A percentile compares a stretch with the other conserved stretches of the same genome.
phyloP scores from a whole-genome alignment of 805 yeast genomes.

The Hagleromyces aurorensis region DNA sequence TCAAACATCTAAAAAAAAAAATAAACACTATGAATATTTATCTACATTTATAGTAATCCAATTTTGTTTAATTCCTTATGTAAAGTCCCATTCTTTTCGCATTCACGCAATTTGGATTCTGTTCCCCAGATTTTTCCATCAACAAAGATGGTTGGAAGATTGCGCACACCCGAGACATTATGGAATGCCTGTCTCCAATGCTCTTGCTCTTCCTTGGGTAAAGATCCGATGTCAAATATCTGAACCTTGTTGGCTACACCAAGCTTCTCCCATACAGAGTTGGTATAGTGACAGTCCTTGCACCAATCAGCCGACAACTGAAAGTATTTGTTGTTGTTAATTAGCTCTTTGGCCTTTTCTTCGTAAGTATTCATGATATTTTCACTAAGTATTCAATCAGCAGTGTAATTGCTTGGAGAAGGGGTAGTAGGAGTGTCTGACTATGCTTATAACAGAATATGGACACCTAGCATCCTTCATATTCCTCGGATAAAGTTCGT shows the following conservation, averaged over 20 bases:
- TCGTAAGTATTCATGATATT: constrained; percentile 21
- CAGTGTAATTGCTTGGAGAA: too few species aligned
- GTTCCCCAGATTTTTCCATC: constrained; percentile 31
- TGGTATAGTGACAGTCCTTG: constrained; percentile 66
- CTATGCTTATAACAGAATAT: not conserved
- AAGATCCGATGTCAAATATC: constrained; percentile 41
- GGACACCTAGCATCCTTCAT: not conserved
- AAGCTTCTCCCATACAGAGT: constrained; percentile 45
- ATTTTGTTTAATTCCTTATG: constrained; percentile 22
- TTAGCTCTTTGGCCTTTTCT: constrained; percentile 39
- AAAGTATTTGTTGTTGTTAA: constrained; percentile 40
- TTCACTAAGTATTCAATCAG: too few species aligned
- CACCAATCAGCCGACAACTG: constrained; percentile 71
- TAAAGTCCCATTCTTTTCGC: constrained; percentile 21
- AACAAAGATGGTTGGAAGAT: constrained; percentile 29
- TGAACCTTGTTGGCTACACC: constrained; percentile 42
- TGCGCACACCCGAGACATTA: constrained; percentile 27
- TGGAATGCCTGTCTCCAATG: constrained; percentile 29
- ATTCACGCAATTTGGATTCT: constrained; percentile 25
- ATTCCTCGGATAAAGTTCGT: too few species aligned
- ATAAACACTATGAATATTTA: constrained; percentile 1
- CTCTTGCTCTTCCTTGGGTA: constrained; percentile 22
- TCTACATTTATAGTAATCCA: constrained; percentile 15
- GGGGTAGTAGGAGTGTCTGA: too few species aligned
- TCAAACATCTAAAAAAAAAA: not conserved